Percentiles rank a stretch among this genome's conserved stretches.
phyloP scores from a whole-genome alignment of 768 basidiomycete genomes.

The Auriscalpium microsporum region DNA sequence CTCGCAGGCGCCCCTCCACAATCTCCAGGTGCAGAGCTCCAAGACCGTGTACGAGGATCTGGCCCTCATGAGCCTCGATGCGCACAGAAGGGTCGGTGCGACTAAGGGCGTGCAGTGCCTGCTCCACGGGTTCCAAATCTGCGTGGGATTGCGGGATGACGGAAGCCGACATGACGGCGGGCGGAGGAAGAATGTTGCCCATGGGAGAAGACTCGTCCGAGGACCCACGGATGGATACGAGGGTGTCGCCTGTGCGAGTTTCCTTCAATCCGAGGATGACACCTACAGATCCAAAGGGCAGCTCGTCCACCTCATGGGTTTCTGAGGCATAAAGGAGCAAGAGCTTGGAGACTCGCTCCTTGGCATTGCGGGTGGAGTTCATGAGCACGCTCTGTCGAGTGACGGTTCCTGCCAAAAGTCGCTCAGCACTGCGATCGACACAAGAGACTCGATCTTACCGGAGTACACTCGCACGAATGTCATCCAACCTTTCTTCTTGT shows the following conservation, averaged over 20 bases:
- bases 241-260: slow-evolving; percentile 83
- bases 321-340: slow-evolving; percentile 74
- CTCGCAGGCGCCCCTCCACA: slow-evolving; percentile 66
- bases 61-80: slow-evolving; percentile 72
- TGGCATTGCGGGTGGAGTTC: slow-evolving; percentile 60
- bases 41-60: slow-evolving; percentile 75
- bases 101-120: slow-evolving; percentile 59
- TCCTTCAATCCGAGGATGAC: slow-evolving; percentile 76
- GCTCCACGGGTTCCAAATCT: slow-evolving; percentile 70
- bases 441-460: slow-evolving; percentile 37
- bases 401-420: slow-evolving; percentile 46
- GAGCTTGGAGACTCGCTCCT: slow-evolving; percentile 68
- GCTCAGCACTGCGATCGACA: slow-evolving; percentile 4
- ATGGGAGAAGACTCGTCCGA: slow-evolving; percentile 32
- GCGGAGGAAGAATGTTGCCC: slow-evolving; percentile 63
- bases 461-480: slow-evolving; percentile 87
- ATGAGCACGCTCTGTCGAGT: slow-evolving; percentile 51
- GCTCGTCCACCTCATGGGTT: slow-evolving; percentile 64
- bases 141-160: slow-evolving; percentile 74
- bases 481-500: slow-evolving; percentile 82
- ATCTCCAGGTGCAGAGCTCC: slow-evolving; percentile 88
- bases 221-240: slow-evolving; percentile 44
- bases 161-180: slow-evolving; percentile 80
- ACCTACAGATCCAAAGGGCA: slow-evolving; percentile 78
- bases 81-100: slow-evolving; percentile 91